phyloP scores from a whole-genome alignment of 768 basidiomycete species.

The Russula compacta region DNA sequence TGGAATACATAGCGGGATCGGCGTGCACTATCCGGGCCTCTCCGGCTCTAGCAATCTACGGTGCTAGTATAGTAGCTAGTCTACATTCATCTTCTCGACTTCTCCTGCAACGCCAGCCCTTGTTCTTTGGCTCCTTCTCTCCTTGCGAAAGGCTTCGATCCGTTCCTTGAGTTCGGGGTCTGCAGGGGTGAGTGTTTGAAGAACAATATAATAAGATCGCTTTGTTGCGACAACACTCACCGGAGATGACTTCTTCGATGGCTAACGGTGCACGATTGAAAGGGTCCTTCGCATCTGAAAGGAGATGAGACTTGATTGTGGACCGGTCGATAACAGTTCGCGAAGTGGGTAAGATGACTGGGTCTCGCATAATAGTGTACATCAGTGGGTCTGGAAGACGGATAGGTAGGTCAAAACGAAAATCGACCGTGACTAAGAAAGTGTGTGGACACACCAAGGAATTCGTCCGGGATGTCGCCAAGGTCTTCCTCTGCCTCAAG shows the following conservation, averaged over 20 bases:
- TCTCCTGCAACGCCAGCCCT: conserved; percentile 20
- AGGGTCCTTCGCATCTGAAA: conserved; percentile 88
- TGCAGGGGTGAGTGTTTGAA: conserved; percentile 20
- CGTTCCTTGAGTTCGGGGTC: conserved; percentile 63
- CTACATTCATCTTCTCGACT: conserved; percentile 17
- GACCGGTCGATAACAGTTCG: conserved; percentile 69
- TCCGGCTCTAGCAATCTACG: too few species aligned
- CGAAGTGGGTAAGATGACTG: conserved; percentile 84
- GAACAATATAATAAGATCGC: neutral
- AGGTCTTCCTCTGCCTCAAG: conserved; percentile 87
- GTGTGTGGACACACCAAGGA: conserved; percentile 53
- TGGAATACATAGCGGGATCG: neutral
- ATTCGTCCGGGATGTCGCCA: conserved; percentile 93
- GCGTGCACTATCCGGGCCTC: neutral
- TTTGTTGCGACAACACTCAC: conserved; percentile 36
- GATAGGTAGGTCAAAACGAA: conserved; percentile 7
- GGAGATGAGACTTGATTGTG: conserved; percentile 90
- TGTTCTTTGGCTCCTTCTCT: conserved; percentile 37
- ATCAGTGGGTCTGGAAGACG: conserved; percentile 67
- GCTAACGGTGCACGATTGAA: conserved; percentile 84
- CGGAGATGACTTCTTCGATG: conserved; percentile 69
- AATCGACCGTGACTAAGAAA: conserved; percentile 5
- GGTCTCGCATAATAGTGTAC: conserved; percentile 91
- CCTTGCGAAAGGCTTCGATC: conserved; percentile 63
- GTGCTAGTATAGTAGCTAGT: conserved; percentile 1